Evolutionary conservation across 495 filamentous ascomycete species (phyloP).

Genomic region (Eremomyces bilateralis): DNA sequence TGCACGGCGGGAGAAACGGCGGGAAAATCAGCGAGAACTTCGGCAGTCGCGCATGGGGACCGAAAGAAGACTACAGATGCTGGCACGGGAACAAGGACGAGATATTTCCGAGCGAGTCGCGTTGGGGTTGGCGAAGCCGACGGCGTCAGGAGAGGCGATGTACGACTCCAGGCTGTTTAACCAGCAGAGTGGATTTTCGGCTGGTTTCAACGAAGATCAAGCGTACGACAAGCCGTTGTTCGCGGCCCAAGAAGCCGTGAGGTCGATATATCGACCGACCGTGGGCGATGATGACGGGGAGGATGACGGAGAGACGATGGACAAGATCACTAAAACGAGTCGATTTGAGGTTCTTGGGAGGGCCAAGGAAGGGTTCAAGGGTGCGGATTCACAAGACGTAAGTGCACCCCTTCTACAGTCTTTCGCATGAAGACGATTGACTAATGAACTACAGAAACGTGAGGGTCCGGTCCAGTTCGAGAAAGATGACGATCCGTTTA

Average conservation of each 20-base stretch:
- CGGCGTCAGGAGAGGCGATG: constrained; percentile 74
- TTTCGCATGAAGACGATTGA: constrained; percentile 11
- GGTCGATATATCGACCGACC: constrained; percentile 76
- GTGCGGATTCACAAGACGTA: constrained; percentile 68
- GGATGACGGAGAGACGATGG: constrained; percentile 61
- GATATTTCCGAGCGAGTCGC: constrained; percentile 98
- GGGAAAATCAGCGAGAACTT: constrained; percentile 70
- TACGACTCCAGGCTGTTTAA: constrained; percentile 95
- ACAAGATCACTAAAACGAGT: constrained; percentile 59
- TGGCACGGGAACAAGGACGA: constrained; percentile 87
- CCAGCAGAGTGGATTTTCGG: constrained; percentile 67
- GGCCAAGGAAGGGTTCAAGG: constrained; percentile 72
- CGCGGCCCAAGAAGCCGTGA: constrained; percentile 87
- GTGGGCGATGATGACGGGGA: constrained; percentile 53
- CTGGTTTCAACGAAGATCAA: constrained; percentile 94
- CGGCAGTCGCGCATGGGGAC: constrained; percentile 91
- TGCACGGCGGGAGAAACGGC: constrained; percentile 49
- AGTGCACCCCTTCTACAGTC: constrained; percentile 15
- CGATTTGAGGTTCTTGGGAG: constrained; percentile 76
- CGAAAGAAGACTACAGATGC: constrained; percentile 68
- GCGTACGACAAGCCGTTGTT: constrained; percentile 95
- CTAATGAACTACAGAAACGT: constrained; percentile 29
- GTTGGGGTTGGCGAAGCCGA: constrained; percentile 84
- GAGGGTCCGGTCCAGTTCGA: constrained; percentile 97
- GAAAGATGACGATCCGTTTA: constrained; percentile 61